These are phyloP conservation scores for Leptographium lundbergii DNA, from an alignment of 2,329 filamentous ascomycete genomes.

Conservation along the genomic window DNA sequence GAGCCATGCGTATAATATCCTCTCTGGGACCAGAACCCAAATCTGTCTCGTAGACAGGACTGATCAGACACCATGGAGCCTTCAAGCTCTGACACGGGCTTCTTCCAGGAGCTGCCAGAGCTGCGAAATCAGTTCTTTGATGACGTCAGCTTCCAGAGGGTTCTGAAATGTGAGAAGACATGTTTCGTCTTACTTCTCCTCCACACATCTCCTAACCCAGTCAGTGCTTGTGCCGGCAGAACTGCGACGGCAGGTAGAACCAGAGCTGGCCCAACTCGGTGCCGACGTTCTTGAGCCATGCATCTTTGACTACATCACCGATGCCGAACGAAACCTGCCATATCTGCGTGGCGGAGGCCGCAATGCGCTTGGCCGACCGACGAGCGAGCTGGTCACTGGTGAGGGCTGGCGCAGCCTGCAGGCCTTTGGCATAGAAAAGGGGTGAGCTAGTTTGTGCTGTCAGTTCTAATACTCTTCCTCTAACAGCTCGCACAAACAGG, in stretches of 20 bases:
- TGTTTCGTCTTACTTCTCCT: not conserved
- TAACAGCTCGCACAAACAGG: conserved; percentile 15
- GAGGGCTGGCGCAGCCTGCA: conserved; percentile 55
- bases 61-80: conserved; percentile 24
- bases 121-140: conserved; percentile 45
- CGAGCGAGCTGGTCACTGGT: conserved; percentile 46
- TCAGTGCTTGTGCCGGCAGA: conserved; percentile 35
- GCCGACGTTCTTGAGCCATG: conserved; percentile 38
- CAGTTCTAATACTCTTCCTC: not conserved
- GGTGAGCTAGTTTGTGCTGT: conserved; percentile 18
- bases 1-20: too few species aligned
- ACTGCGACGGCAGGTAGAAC: conserved; percentile 24
- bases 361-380: conserved; percentile 48
- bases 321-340: conserved; percentile 53
- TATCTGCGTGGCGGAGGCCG: conserved; percentile 43
- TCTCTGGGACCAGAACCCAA: not conserved
- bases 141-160: conserved; percentile 37
- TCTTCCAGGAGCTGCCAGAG: conserved; percentile 40
- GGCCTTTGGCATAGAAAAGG: conserved; percentile 43
- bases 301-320: conserved; percentile 44
- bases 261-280: conserved; percentile 34
- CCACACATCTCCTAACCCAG: not conserved
- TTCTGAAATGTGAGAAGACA: conserved; percentile 31
- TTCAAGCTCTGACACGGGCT: conserved; percentile 34
- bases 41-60: not conserved